Base-by-base conservation (phyloP, 2,329 filamentous ascomycete genomes). In the Thielaviopsis populi region DNA sequence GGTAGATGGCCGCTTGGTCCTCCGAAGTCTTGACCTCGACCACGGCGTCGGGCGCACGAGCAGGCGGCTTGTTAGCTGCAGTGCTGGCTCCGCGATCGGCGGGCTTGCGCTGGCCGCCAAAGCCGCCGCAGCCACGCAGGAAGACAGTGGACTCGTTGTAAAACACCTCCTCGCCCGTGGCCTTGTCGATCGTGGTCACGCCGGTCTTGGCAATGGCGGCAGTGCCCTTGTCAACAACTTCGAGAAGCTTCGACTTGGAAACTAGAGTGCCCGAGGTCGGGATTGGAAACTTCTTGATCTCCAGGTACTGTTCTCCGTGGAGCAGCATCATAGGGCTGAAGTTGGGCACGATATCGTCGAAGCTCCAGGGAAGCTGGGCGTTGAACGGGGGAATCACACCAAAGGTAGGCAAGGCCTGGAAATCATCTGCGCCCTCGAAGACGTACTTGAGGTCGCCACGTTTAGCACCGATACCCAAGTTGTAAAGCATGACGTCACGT, bases 321-420 rank as follows among this genome's bases (percentile, higher is more conserved):
- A 99, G 87, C 61, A 99, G 84, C 91, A 96, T 96, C 90, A 96
- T 96, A 67, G 91, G 92, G 43, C 84, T 90, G 80, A 96, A 99
- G 80, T 97, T 95, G 74, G 91, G 91, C 33, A 97, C 87, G 67
- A 99, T 82, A 65, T 91, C 84, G 71, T 85, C 83, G 70, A 94
- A 81, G 74, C 80, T 84, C 79, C 88, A 97, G 33, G 92, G 89
- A 67, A 85, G 78, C 69, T 88, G 81, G 66, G 90, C 86, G 76
- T 87, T 87, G 78, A 97, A 96, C 70, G 86, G 88, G n/a, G 94
- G 94, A 70, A 99, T 86, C 67, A 97, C 94, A 73, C 91, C 94
- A 71, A 89, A 99, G n/a, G 91, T 95, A 62, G 94, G 94, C 62
- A 97, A 80, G 62, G 89, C 86, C 74, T 96, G 90, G 83, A 99